Evolutionary conservation across 1,139 yeast species (phyloP), one percentile per base, ranked within the genome.

Genomic region (Starmera stellimalicola): DNA sequence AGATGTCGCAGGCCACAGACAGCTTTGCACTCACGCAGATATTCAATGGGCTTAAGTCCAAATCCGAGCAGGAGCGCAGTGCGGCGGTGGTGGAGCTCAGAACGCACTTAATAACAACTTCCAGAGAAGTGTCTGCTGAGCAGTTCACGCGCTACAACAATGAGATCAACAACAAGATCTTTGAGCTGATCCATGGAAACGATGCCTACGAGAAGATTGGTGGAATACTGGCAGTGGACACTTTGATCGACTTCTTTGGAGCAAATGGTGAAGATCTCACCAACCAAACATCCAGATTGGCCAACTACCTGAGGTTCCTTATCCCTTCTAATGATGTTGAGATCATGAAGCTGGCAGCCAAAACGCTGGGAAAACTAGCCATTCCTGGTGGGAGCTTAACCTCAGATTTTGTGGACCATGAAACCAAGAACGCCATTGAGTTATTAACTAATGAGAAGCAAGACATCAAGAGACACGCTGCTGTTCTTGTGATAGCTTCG

Each of bases 331-430:
- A 73, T 44, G 96, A 91, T 50, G 66, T 77, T 24, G 82, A 76
- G 23, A 91, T 87, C 27, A 83, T 88, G 88, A 73, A 76, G 42
- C 72, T 81, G 23, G 96, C 97, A 3, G 85, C 95, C 1, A 70
- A 69, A 34, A 83, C 95, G 0, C 64, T 91, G 45, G 97, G 97
- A 7, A 81, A 80, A 46, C 63, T 91, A 43, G 94, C 97, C 0
- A 74, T 80, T 2, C 88, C 94, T 0, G 94, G 95, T 18, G 93
- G 94, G 1, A 75, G 93, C 2, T 61, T 87, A 36, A 84, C 95
- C 0, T 87, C 94, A 1, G 96, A 87, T 37, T 80, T 91, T 55
- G 96, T 91, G 19, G 96, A 88, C 43, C 82, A 77, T 47, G 96
- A 91, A 54, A 93, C 93, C 10, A 83, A 82, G 50, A 68, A 87